A percentile compares a stretch with the other conserved stretches of the same genome.
Conservation (phyloP, 2,329 filamentous ascomycete genomes). For the Phoma sp. region DNA sequence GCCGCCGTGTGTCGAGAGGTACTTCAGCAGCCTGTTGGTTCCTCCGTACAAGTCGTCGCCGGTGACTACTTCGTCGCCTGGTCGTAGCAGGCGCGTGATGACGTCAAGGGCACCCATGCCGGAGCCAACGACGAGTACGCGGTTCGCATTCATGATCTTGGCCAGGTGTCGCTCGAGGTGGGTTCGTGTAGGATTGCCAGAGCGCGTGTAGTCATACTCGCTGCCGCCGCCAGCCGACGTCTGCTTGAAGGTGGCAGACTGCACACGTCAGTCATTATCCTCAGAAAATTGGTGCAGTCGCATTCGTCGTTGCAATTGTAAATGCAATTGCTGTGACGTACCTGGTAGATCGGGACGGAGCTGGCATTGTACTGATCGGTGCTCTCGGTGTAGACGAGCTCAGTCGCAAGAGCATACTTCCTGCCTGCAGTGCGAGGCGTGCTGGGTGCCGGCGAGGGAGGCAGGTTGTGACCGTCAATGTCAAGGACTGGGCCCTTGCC, state of each 20-base stretch:
- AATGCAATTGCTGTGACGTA: slow-evolving; percentile 32
- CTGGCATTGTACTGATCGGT: slow-evolving; percentile 97
- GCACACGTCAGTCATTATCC: slow-evolving; percentile 23
- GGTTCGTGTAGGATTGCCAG: slow-evolving; percentile 93
- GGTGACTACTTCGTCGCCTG: slow-evolving; percentile 95
- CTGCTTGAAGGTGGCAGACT: slow-evolving; percentile 98
- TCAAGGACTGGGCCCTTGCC: slow-evolving; percentile 46
- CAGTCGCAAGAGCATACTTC: slow-evolving; percentile 92
- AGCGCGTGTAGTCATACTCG: slow-evolving; percentile 98
- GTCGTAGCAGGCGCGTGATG: slow-evolving; percentile 86
- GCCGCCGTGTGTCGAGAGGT: slow-evolving; percentile 84
- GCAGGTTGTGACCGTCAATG: slow-evolving; percentile 49
- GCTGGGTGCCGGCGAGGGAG: slow-evolving; percentile 82
- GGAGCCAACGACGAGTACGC: slow-evolving; percentile 90
- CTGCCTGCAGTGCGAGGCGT: slow-evolving; percentile 79
- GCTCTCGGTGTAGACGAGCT: slow-evolving; percentile 94
- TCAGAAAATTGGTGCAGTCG: too few relatives aligned
- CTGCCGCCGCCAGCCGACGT: slow-evolving; percentile 77
- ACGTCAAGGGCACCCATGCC: slow-evolving; percentile 98
- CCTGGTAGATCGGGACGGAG: slow-evolving; percentile 95
- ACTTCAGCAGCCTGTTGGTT: slow-evolving; percentile 91
- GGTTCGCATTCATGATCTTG: slow-evolving; percentile 97
- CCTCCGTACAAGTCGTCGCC: slow-evolving; percentile 97
- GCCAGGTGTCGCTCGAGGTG: slow-evolving; percentile 96
- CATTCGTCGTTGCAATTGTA: background rate